Evolutionary conservation across 352 stramenopile genomes (phyloP).

Genomic region (Halophytophthora batemanensis): DNA sequence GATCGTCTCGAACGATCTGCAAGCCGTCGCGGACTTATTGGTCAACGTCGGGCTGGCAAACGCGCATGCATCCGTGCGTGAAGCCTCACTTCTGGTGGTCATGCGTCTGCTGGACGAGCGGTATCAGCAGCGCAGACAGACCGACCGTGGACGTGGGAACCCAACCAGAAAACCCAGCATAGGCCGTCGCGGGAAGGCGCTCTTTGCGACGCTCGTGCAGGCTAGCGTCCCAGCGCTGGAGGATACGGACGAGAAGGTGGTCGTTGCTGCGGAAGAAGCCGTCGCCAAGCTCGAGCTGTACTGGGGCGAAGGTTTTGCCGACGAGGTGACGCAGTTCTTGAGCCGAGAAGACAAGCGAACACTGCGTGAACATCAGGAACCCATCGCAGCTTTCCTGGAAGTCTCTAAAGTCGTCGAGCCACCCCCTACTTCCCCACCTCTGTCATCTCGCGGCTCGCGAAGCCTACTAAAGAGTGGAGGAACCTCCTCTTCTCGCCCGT

Average conservation of each 20-base stretch:
- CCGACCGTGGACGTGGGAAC: conserved; percentile 1
- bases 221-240: conserved; percentile 57
- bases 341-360: conserved; percentile 62
- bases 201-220: conserved; percentile 59
- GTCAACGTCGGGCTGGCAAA: conserved; percentile 61
- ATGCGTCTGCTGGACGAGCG: conserved; percentile 55
- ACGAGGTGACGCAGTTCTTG: conserved; percentile 50
- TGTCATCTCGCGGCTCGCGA: conserved; percentile 6
- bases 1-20: conserved; percentile 55
- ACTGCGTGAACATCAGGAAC: conserved; percentile 38
- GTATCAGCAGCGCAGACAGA: conserved; percentile 23
- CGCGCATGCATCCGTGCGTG: conserved; percentile 31
- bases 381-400: conserved; percentile 51
- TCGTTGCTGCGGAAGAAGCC: conserved; percentile 62
- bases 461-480: background rate
- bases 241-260: conserved; percentile 50
- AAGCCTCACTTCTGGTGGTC: conserved; percentile 47
- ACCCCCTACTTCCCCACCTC: conserved; percentile 7
- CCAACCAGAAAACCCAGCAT: conserved; percentile 17
- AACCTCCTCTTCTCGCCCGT: conserved; percentile 1
- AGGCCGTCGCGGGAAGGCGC: conserved; percentile 38
- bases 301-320: conserved; percentile 37
- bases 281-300: conserved; percentile 64
- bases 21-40: conserved; percentile 50
- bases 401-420: conserved; percentile 12